Base-by-base conservation (phyloP, 305 asterid species). In the Fraxinus dipetala region DNA sequence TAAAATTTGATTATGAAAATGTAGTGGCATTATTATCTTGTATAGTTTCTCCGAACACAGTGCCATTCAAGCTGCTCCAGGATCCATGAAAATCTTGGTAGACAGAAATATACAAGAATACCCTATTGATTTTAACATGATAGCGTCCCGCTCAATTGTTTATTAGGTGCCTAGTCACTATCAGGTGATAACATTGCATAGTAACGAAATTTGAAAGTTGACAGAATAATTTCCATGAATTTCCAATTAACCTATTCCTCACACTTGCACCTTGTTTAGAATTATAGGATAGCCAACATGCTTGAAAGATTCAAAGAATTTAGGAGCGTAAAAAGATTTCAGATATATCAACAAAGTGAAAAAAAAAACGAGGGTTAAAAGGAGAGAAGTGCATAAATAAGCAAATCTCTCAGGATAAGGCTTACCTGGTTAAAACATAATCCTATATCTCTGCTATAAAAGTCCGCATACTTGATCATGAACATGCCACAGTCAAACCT, bases 401-500 rank as follows among this genome's bases (percentile, higher is more conserved):
- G 72, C 32, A 63, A 67, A 67, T 77, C 45, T 38, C 43, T 40
- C 67, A 67, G 72, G n/a, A 18, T 56, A 67, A 80, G 26, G 59
- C 75, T 88, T 87, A 92, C 99, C 97, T 95, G 97, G 85, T 76
- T 82, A 84, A 95, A 95, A 84, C 96, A 83, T 73, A 95, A 93
- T 61, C 96, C 96, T 24, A 89, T 80, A 79, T 88, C 92, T 87
- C 99, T 91, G 91, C 99, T 92, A 79, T 90, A 93, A 88, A 94
- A 95, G 88, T 95, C 98, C 0, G 93, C 95, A 87, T 95, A 95
- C 83, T 95, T 95, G 87, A 94, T 83, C 97, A 95, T 94, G 92
- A 95, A 95, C 89, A 95, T 84, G n/a, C 99, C 99, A 79, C 99
- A 95, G 79, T 94, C 99, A 59, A 73, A 95, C 90, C 99, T 95